Base-by-base conservation (phyloP, 345 rosid species). In the Pelargonium nanum region DNA sequence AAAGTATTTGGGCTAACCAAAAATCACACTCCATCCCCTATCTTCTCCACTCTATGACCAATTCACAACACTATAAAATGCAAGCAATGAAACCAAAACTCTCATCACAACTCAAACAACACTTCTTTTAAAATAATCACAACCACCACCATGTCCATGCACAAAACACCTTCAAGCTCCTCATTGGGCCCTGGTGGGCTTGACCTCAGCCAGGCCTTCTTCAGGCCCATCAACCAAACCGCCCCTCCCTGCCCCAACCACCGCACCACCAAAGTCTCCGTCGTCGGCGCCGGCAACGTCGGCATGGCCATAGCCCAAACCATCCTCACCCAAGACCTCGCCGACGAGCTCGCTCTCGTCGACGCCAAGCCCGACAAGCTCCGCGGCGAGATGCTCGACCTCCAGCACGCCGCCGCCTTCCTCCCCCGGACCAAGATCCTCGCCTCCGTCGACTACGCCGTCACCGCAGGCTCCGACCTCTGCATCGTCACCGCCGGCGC, bases 281-380 rank as follows among this genome's bases (percentile, higher is more conserved):
- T 92, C 65, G 55, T 92, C 23, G 98, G 98, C 25, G 74, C 80
- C 19, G 98, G 98, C 4, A 92, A 92, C 70, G 96, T 92, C 25
- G 98, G 98, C 2, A 89, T 92, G 98, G 96, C 98, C 65, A 85
- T 89, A 20, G 96, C 98, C 64, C 98, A 92, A 64, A 92, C 98
- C 70, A 83, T 92, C 72, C 88, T 92, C 59, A 89, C 96, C 30
- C 96, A 86, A 50, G 93, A 86, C 75, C 72, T 86, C 0, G 85
- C 77, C 9, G 93, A 89, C 56, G 88, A 79, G 67, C 75, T 89
- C 13, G 90, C 88, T 21, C 91, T 89, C 57, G 83, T 88, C 28
- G 98, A 89, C 50, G 67, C 83, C 62, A 75, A 75, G 6, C 17
- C 89, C 12, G 86, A 83, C 20, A 89, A 79, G 67, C 86, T 89